Conservation (phyloP, 345 rosid species). For the Cardamine occulta region DNA sequence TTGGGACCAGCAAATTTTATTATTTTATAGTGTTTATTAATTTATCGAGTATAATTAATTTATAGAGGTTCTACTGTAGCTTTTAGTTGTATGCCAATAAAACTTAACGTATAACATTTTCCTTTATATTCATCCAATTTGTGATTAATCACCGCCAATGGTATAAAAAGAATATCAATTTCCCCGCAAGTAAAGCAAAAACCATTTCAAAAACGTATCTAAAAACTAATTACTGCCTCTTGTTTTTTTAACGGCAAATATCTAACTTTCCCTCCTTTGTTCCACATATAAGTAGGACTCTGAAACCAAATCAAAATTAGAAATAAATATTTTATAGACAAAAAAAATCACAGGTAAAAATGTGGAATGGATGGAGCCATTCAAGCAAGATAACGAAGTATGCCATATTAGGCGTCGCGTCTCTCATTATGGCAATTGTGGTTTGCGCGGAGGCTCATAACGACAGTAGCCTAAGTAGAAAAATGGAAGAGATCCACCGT, state of each 20-base stretch:
- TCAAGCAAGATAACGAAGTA: constrained; percentile 28
- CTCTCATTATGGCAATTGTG: constrained; percentile 26
- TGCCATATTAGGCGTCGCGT: neutral
- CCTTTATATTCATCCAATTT: neutral
- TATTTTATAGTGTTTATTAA: no score
- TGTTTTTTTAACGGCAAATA: constrained; percentile 36
- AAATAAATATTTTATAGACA: neutral
- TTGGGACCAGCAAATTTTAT: no score
- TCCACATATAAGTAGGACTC: constrained; percentile 30
- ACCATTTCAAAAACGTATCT: constrained; percentile 2
- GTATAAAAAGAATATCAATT: constrained; percentile 12
- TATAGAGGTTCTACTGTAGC: no score
- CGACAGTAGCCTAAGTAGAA: neutral
- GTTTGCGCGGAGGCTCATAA: neutral
- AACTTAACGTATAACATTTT: neutral
- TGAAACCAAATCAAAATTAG: constrained; percentile 20
- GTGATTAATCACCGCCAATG: constrained; percentile 24
- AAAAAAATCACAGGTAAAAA: neutral
- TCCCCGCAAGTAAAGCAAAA: constrained; percentile 44
- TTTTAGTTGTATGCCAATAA: neutral
- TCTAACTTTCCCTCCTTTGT: constrained; percentile 28
- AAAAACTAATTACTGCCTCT: constrained; percentile 33
- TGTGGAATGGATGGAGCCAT: constrained; percentile 29
- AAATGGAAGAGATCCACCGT: constrained; percentile 21
- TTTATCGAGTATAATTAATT: no score